A percentile compares a stretch with the other conserved stretches of the same genome.
phyloP scores from a whole-genome alignment of 1,284 basidiomycete species.

The Leccinum griseonigrum region DNA sequence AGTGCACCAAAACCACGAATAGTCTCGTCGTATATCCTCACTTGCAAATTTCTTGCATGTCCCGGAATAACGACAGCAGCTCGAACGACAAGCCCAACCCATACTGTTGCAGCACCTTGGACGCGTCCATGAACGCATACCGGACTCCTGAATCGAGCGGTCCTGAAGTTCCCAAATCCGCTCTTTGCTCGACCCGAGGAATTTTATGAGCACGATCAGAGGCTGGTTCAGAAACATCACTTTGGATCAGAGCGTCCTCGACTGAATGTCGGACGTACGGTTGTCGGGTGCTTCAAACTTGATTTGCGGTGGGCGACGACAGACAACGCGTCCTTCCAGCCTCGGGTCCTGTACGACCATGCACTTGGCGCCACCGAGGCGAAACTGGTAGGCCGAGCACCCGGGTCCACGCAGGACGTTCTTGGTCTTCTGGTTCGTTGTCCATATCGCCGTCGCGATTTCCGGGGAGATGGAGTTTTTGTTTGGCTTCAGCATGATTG shows the following conservation, averaged over 20 bases:
- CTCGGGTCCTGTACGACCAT: constrained; percentile 45
- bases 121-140: constrained; percentile 25
- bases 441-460: constrained; percentile 36
- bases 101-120: constrained; percentile 38
- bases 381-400: constrained; percentile 38
- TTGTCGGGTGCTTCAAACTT: constrained; percentile 45
- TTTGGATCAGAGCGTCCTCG: constrained; percentile 40
- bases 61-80: constrained; percentile 39
- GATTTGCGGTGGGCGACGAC: constrained; percentile 44
- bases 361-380: constrained; percentile 44
- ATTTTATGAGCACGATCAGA: constrained; percentile 45
- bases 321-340: constrained; percentile 35
- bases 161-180: constrained; percentile 42
- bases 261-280: constrained; percentile 45
- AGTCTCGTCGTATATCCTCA: constrained; percentile 51
- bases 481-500: constrained; percentile 33
- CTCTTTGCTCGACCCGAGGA: constrained; percentile 32
- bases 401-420: constrained; percentile 11
- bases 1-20: constrained; percentile 71
- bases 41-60: constrained; percentile 29
- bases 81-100: constrained; percentile 45
- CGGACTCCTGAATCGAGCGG: constrained; percentile 35
- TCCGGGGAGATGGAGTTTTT: constrained; percentile 41
- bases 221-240: constrained; percentile 43
- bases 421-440: constrained; percentile 23